These are phyloP conservation scores for Byssothecium circinans DNA, from an alignment of 2,329 filamentous ascomycete genomes.

Conservation along the genomic window DNA sequence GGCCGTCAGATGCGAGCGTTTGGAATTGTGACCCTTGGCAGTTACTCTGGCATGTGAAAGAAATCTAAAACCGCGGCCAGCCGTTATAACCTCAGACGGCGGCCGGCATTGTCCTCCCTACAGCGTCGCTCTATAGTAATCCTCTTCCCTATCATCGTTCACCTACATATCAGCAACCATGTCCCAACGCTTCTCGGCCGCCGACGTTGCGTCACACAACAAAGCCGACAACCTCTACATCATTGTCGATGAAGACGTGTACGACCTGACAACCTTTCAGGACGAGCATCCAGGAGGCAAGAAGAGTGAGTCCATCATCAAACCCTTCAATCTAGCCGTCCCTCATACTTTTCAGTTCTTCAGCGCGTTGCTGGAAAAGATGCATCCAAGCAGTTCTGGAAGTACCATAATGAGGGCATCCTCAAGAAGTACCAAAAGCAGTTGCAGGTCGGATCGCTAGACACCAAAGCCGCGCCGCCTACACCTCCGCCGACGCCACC, in stretches of 20 bases:
- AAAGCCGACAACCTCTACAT: constrained; percentile 85
- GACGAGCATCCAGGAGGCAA: constrained; percentile 65
- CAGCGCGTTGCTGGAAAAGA: constrained; percentile 67
- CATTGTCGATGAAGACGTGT: constrained; percentile 91
- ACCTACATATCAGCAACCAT: constrained; percentile 53
- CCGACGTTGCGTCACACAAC: constrained; percentile 90
- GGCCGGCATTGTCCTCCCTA: constrained; percentile 23
- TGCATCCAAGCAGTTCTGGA: constrained; percentile 69
- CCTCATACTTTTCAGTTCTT: constrained; percentile 53
- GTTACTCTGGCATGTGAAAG: constrained; percentile 42
- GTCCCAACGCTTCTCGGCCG: constrained; percentile 81
- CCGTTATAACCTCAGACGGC: constrained; percentile 24
- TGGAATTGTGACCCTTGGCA: constrained; percentile 32
- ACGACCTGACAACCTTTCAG: constrained; percentile 76
- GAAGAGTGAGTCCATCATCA: constrained; percentile 57
- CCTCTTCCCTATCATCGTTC: constrained; percentile 5
- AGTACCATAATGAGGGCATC: constrained; percentile 63
- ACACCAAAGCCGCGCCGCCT: constrained; percentile 70
- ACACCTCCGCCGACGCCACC: no score
- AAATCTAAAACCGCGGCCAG: constrained; percentile 18
- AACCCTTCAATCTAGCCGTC: neutral
- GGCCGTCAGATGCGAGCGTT: constrained; percentile 16
- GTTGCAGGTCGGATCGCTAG: constrained; percentile 71
- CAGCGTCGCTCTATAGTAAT: constrained; percentile 17
- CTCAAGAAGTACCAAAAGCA: constrained; percentile 64